Conservation (phyloP, 345 rosid genomes). For the Syzygium grande region DNA sequence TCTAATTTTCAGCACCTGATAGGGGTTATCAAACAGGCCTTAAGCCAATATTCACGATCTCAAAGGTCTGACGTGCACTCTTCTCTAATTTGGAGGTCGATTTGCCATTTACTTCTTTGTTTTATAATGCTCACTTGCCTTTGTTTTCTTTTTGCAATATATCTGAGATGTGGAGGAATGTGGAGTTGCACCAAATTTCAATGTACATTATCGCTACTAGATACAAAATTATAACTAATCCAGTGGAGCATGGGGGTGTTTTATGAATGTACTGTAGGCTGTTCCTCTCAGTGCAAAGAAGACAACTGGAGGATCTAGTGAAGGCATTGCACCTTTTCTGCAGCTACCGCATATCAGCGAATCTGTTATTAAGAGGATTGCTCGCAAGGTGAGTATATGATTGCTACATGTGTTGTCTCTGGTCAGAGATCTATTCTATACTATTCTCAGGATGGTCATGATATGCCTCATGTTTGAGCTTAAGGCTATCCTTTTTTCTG, state of each 20-base stretch:
- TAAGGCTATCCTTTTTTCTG: not conserved
- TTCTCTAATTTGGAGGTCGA: not conserved
- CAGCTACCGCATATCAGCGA: constrained; percentile 95
- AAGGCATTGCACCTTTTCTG: constrained; percentile 87
- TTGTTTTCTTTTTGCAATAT: not conserved
- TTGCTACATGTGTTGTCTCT: not conserved
- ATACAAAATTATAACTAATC: not conserved
- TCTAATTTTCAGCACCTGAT: not conserved
- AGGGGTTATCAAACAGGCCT: not conserved
- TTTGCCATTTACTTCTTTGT: not conserved
- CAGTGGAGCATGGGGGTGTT: not conserved
- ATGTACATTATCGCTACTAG: not conserved
- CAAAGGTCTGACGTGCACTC: not conserved
- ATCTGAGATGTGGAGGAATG: not conserved
- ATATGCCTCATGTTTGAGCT: not conserved
- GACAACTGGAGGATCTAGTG: constrained; percentile 74
- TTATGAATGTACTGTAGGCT: constrained; percentile 38
- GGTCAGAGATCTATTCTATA: not conserved
- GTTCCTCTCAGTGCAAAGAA: constrained; percentile 97
- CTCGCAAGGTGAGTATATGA: constrained; percentile 63
- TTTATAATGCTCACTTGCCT: not conserved
- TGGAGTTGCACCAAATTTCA: not conserved
- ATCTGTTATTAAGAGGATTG: constrained; percentile 67
- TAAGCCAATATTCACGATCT: not conserved
- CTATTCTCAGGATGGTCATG: not conserved